Percentiles rank a stretch among this genome's conserved stretches.
phyloP scores from a whole-genome alignment of 148 eudicot genomes.

The Fagopyrum tataricum region DNA sequence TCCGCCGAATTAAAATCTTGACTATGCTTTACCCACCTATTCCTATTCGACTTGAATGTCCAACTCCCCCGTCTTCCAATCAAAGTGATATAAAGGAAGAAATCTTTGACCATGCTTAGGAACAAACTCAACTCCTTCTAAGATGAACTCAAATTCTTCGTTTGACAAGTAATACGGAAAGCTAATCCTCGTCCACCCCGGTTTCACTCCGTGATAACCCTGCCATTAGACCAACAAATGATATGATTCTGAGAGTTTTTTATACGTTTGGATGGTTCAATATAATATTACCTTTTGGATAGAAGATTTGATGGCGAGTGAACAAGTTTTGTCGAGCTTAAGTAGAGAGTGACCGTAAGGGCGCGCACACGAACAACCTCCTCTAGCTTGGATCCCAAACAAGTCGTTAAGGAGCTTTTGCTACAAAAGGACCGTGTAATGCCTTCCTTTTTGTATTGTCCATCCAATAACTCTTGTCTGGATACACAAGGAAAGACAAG shows the following conservation, averaged over 20 bases:
- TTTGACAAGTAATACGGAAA: conserved; percentile 35
- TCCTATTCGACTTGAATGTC: conserved; percentile 15
- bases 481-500: conserved; percentile 37
- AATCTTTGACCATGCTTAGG: conserved; percentile 25
- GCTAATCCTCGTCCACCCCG: conserved; percentile 41
- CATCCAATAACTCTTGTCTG: conserved; percentile 20
- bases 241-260: background rate
- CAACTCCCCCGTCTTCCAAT: conserved; percentile 39
- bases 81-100: conserved; percentile 26
- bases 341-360: conserved; percentile 52
- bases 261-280: background rate
- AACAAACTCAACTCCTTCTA: conserved; percentile 27
- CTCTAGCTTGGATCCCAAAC: conserved; percentile 64
- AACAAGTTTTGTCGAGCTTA: conserved; percentile 25
- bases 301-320: conserved; percentile 36
- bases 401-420: conserved; percentile 54
- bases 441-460: no score
- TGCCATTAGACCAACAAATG: conserved; percentile 2
- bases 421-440: conserved; percentile 46
- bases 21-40: no score
- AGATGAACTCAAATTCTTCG: conserved; percentile 26
- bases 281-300: conserved; percentile 31
- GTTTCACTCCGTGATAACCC: conserved; percentile 45
- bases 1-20: no score
- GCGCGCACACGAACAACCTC: conserved; percentile 67